phyloP scores from a whole-genome alignment of 352 stramenopile genomes.

The Phytophthora sojae region DNA sequence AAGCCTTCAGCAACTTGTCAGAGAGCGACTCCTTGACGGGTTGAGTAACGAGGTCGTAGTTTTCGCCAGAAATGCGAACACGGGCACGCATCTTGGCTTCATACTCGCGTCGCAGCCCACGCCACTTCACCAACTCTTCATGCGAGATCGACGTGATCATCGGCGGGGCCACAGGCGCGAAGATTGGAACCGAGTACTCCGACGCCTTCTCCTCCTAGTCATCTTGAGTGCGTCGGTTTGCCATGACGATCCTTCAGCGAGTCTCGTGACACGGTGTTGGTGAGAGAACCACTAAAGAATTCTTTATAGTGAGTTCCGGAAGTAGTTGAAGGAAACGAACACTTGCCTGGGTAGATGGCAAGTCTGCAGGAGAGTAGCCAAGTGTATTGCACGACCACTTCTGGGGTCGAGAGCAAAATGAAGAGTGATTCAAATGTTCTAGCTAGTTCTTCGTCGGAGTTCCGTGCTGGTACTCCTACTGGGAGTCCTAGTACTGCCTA shows the following conservation, averaged over 20 bases:
- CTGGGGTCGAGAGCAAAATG: neutral
- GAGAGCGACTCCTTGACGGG: neutral
- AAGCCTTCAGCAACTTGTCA: neutral
- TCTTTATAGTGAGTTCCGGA: neutral
- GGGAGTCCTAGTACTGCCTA: no score
- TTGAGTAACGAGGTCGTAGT: neutral
- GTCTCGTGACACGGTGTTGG: neutral
- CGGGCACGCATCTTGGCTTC: constrained; percentile 1
- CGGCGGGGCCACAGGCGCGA: neutral
- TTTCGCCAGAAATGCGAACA: neutral
- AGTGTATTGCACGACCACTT: neutral
- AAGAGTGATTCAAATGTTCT: neutral
- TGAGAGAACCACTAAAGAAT: neutral
- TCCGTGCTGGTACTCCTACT: no score
- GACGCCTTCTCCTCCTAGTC: neutral
- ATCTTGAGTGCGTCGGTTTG: neutral
- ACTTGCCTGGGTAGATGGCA: neutral
- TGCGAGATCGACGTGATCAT: neutral
- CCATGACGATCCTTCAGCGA: neutral
- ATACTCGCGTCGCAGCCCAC: neutral
- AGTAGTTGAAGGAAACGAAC: neutral
- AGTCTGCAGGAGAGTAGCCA: neutral
- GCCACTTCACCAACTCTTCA: neutral
- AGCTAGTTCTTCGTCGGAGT: no score
- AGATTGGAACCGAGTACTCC: neutral